Percentiles rank a stretch among this genome's conserved stretches.
These are phyloP conservation scores for Trichoderma atroviride DNA, from an alignment of 2,329 filamentous ascomycete genomes.

Conservation along the genomic window DNA sequence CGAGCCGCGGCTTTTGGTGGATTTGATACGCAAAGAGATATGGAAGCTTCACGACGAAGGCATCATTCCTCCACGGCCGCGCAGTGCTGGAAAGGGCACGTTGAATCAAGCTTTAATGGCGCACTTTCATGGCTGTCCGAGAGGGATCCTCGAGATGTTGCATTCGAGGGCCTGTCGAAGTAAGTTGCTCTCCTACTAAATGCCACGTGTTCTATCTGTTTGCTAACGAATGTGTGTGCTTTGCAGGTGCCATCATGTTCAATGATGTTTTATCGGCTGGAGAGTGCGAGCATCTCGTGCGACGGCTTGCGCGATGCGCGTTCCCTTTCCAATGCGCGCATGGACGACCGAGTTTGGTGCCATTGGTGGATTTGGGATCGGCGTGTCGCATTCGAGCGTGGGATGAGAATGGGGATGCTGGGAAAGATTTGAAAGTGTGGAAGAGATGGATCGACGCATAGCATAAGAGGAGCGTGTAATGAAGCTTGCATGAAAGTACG, in stretches of 20 bases:
- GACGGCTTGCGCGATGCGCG: constrained; percentile 59
- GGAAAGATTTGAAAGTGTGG: constrained; percentile 28
- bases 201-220: neutral
- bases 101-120: constrained; percentile 56
- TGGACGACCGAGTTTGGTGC: constrained; percentile 68
- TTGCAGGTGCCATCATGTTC: constrained; percentile 76
- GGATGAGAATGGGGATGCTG: constrained; percentile 29
- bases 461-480: neutral
- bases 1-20: constrained; percentile 72
- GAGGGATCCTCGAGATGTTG: constrained; percentile 73
- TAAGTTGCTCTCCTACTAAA: constrained; percentile 36
- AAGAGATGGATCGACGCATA: constrained; percentile 32
- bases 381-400: constrained; percentile 35
- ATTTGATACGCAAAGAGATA: constrained; percentile 73
- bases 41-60: constrained; percentile 64
- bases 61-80: constrained; percentile 8
- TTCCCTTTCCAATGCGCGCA: constrained; percentile 87
- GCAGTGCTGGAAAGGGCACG: neutral
- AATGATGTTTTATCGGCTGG: constrained; percentile 65
- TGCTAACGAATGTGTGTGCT: neutral
- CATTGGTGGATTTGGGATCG: constrained; percentile 56
- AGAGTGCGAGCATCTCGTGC: constrained; percentile 63
- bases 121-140: constrained; percentile 69
- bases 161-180: constrained; percentile 77
- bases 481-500: neutral